Evolutionary conservation across 768 basidiomycete species (phyloP), one percentile per base, ranked within the genome.

Genomic region (Trichaptum fuscoviolaceum): DNA sequence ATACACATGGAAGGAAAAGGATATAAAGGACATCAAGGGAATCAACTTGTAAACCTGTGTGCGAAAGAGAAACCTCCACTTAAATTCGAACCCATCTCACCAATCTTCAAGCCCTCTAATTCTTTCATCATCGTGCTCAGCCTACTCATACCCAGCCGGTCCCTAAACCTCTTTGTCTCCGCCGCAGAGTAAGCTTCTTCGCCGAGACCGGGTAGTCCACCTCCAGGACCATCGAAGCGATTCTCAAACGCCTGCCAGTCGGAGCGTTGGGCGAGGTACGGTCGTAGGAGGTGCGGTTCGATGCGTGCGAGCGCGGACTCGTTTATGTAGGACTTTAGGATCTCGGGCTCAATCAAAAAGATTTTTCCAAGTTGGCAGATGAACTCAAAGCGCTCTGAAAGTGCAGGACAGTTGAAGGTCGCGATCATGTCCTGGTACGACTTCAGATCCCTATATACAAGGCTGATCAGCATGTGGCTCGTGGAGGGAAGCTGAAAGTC

Each of bases 341-440:
- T 93, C 69, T 98, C 95, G 7, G 96, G 96, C 64, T 90, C 93
- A 62, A 99, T 92, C 69, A 99, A 90, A 84, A 98, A 99, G 69
- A 96, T 85, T 73, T 99, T 96, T 70, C 96, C 97, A 5, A 99
- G 87, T 76, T 99, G 96, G 57, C 96, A 90, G 69, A 99, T 89
- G 80, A 99, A 98, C 75, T 99, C 97, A 79, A 96, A 99, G 25
- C 96, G 94, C 75, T 99, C 96, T 69, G 90, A 86, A 8, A 99
- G 82, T 7, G 91, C 83, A 12, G 93, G 87, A 58, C 97, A 88
- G 34, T 84, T 83, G 78, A 96, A 98, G n/a, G 84, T 87, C 68
- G 83, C 80, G 70, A 97, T 86, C 1, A 86, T 85, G 71, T 99
- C 97, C 80, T 99, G 97, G 73, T 99, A 99, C 24, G 91, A 88